phyloP scores from a whole-genome alignment of 208 protist species.

The Trypanosoma scelopori region DNA sequence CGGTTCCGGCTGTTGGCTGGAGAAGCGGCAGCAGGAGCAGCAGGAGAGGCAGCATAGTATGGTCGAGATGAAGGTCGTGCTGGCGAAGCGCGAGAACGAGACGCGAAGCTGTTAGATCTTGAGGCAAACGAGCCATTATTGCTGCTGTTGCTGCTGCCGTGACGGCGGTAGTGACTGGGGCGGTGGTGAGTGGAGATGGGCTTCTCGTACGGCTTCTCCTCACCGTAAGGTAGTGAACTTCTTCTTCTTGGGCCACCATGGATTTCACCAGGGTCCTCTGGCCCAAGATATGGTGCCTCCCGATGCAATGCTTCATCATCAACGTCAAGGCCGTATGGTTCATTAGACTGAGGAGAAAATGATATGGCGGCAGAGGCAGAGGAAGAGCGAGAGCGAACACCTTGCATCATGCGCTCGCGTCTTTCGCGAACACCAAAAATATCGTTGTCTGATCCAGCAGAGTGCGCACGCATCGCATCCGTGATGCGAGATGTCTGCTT shows the following conservation, averaged over 20 bases:
- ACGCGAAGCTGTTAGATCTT: background rate
- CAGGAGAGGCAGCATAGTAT: too few species aligned
- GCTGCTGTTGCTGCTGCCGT: too few species aligned
- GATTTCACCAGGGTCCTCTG: too few species aligned
- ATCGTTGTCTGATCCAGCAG: constrained; percentile 34
- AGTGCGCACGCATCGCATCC: constrained; percentile 17
- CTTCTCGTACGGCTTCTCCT: background rate
- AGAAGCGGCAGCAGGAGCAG: background rate
- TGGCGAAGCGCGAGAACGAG: too few species aligned
- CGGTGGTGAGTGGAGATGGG: constrained; percentile 4
- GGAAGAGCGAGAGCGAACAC: background rate
- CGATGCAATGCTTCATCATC: background rate
- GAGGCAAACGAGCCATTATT: background rate
- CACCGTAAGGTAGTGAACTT: constrained; percentile 3
- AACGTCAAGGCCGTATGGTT: constrained; percentile 12
- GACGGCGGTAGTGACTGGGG: background rate
- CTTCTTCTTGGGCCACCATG: too few species aligned
- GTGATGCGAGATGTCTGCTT: constrained; percentile 17
- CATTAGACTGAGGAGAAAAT: constrained; percentile 1
- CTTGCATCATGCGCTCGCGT: constrained; percentile 11
- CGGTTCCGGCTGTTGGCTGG: background rate
- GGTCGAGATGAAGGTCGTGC: too few species aligned
- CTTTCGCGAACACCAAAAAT: constrained; percentile 46
- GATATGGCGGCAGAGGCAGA: background rate
- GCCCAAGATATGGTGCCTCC: too few species aligned